Conservation (phyloP, 164 flowering plant species). For the Vitis labrusca region DNA sequence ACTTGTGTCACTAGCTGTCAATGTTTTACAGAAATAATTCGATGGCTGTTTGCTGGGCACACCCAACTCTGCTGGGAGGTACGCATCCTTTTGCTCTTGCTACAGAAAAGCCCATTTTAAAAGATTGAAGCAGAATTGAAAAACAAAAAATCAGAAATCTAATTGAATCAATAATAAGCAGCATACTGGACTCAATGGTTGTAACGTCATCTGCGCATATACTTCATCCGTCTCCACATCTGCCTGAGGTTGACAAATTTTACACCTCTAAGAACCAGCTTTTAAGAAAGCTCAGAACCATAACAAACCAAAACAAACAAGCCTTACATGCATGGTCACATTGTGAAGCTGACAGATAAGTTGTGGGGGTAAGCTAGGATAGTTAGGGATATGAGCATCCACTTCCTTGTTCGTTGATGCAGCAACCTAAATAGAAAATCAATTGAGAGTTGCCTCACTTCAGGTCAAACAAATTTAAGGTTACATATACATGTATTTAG, state of each 20-base stretch:
- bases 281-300: not conserved
- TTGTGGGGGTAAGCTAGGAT: slow-evolving; percentile 88
- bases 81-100: slow-evolving; percentile 93
- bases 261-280: slow-evolving; percentile 7
- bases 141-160: not conserved
- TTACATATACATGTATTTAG: no score
- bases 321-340: slow-evolving; percentile 91
- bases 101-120: slow-evolving; percentile 23
- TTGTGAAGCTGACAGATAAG: slow-evolving; percentile 91
- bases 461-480: not conserved
- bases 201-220: slow-evolving; percentile 95
- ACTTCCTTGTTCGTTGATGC: slow-evolving; percentile 89
- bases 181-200: slow-evolving; percentile 78
- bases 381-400: slow-evolving; percentile 85
- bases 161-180: not conserved
- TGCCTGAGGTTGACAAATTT: slow-evolving; percentile 56
- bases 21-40: slow-evolving; percentile 86
- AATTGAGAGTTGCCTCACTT: not conserved
- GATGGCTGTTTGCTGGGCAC: slow-evolving; percentile 79
- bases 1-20: slow-evolving; percentile 93
- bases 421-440: slow-evolving; percentile 54
- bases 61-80: slow-evolving; percentile 77
- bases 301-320: slow-evolving; percentile 1
- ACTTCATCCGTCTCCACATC: slow-evolving; percentile 93
- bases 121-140: not conserved